Evolutionary conservation across 257 asterid genomes (phyloP), one percentile per base, ranked within the genome.

Genomic region (Fraxinus anomala): DNA sequence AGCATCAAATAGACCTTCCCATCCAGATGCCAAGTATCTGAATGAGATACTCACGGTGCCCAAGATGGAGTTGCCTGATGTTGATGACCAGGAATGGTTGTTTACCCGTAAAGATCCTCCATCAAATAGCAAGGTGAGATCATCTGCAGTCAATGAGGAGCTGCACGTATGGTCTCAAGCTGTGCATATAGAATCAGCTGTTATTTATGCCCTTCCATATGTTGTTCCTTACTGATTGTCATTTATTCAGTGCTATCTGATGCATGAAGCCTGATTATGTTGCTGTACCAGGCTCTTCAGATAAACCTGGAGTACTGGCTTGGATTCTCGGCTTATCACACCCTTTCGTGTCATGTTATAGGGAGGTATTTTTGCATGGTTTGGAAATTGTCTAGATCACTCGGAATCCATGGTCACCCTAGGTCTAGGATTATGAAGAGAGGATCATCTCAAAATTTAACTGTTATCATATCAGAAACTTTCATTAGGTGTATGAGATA

Each of bases 171-270:
- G 96, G 96, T 82, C 95, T 19, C 85, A 91, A 82, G 89, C 90
- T 81, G 80, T 84, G 73, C 90, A 83, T 51, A 76, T 92, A 39
- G 91, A 87, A 73, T 70, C 96, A 54, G 89, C 88, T 65, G 95
- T 87, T 82, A 54, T 89, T 44, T 82, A 70, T 76, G 97, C 95
- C 63, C 78, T 91, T 79, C 97, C 97, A 73, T 92, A 89, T 74
- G 97, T 92, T 71, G 77, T 92, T 77, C 97, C 97, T 76, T 88
- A 85, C 86, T 92, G 92, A 92, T 83, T 44, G 68, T 54, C 73
- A 42, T 51, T 66, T 44, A 40, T 37, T n/a, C 61, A 54, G 74
- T 44, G 73, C 49, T 39, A 65, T 68, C n/a, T 74, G 40, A 54
- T 72, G 75, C 77, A 42, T 12, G 26, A 72, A 37, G 74, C 34